Base-by-base conservation (phyloP, 306 rosid species). In the Fragaria vesca region DNA sequence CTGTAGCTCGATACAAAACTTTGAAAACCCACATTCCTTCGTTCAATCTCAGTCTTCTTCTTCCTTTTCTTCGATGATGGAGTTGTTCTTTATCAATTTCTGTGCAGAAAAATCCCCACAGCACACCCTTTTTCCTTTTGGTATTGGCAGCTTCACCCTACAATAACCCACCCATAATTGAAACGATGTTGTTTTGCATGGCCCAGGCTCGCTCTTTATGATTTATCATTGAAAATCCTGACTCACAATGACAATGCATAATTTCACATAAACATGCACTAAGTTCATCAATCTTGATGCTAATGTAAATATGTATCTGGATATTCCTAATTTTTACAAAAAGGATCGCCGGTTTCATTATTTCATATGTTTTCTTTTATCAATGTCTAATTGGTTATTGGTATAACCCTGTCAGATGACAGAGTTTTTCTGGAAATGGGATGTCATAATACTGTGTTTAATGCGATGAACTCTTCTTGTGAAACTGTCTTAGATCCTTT, bases 61-160 rank as follows among this genome's bases (percentile, higher is more conserved):
- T 71, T 75, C 72, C 83, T 79, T 81, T 87, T 77, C 4, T 48
- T 71, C 62, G 86, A 55, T 79, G 85, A 78, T 82, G 78, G 66
- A 63, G 62, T 30, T 48, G 72, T 76, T 71, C 97, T 89, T 96
- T 93, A 91, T 93, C 84, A 91, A 87, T 86, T 91, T 93, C 87
- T 87, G 96, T 87, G 97, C 93, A 79, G 90, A 90, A 83, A 75
- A 74, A 69, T 78, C 81, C 86, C 85, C 93, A 71, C 87, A 61
- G 76, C 76, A 75, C 84, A 76, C 71, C 82, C 81, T 88, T 86
- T 79, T 73, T 80, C 51, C 48, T 26, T 66, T 66, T 66, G 26
- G 46, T 17, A 36, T 58, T 75, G 72, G 76, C 80, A 66, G 80
- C 76, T 61, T 67, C 71, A 40, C 79, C 77, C 79, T 69, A 50